Percentiles rank a stretch among this genome's conserved stretches.
Evolutionary conservation across 1,284 basidiomycete genomes (phyloP).

Genomic region (Polyporus tsugae): DNA sequence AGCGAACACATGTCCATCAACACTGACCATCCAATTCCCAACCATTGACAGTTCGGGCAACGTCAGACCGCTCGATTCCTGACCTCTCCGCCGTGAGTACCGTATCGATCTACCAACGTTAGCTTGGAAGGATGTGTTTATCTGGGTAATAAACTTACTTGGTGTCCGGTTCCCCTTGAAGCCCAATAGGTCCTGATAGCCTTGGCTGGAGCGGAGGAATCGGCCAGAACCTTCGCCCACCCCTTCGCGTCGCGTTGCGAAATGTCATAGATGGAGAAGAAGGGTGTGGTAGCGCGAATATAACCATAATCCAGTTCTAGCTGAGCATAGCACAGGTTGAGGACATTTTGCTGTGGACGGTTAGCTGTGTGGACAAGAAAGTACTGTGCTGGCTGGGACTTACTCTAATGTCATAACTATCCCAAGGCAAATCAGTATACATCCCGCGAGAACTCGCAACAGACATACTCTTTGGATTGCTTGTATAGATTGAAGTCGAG

Average conservation of each 20-base stretch:
- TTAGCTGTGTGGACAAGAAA: conserved; percentile 9
- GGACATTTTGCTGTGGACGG: conserved; percentile 49
- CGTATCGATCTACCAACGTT: conserved; percentile 48
- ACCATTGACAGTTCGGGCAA: conserved; percentile 47
- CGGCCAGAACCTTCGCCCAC: conserved; percentile 44
- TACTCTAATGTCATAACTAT: conserved; percentile 52
- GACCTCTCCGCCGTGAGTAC: conserved; percentile 41
- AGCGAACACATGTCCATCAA: neutral
- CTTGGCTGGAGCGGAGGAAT: conserved; percentile 45
- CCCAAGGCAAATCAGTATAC: neutral
- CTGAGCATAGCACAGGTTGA: conserved; percentile 56
- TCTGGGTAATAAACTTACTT: conserved; percentile 33
- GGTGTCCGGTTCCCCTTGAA: conserved; percentile 37
- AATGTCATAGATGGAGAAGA: conserved; percentile 54
- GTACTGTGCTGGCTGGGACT: conserved; percentile 14
- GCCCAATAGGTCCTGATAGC: conserved; percentile 49
- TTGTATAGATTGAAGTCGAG: conserved; percentile 54
- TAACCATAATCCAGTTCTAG: conserved; percentile 57
- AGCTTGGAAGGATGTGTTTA: too few relatives aligned
- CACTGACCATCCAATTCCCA: conserved; percentile 49
- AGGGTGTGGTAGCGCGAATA: conserved; percentile 55
- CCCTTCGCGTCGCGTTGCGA: conserved; percentile 38
- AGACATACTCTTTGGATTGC: conserved; percentile 49
- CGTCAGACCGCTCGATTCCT: conserved; percentile 44
- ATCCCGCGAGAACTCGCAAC: neutral